A percentile compares a stretch with the other conserved stretches of the same genome.
These are phyloP conservation scores for Ceratocystis papillata DNA, from an alignment of 2,329 filamentous ascomycete genomes.

Conservation along the genomic window DNA sequence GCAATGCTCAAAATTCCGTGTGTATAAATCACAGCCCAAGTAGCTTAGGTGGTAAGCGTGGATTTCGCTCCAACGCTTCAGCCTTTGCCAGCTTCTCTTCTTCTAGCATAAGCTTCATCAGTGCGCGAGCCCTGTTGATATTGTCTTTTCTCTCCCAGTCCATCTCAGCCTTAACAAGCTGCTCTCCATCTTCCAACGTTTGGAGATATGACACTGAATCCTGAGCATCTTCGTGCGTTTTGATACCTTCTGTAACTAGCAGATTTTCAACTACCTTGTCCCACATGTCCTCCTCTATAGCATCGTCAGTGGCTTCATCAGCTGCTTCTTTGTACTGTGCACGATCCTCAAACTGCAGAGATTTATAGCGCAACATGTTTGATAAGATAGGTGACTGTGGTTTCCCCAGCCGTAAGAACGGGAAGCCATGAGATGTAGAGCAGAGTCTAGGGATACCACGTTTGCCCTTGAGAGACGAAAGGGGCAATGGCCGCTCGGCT, in stretches of 20 bases:
- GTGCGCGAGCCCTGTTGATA: conserved; percentile 35
- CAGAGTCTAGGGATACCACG: conserved; percentile 49
- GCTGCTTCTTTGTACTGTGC: conserved; percentile 33
- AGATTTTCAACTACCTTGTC: conserved; percentile 33
- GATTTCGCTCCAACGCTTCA: conserved; percentile 25
- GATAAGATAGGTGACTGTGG: conserved; percentile 52
- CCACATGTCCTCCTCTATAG: conserved; percentile 41
- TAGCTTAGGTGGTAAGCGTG: conserved; percentile 17
- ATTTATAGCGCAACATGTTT: conserved; percentile 45
- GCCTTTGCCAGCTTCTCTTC: conserved; percentile 33
- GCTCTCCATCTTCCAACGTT: conserved; percentile 32
- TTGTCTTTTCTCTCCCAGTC: conserved; percentile 33
- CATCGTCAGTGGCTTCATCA: conserved; percentile 31
- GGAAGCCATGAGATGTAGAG: conserved; percentile 43
- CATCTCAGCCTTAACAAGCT: conserved; percentile 38
- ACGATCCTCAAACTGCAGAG: conserved; percentile 36
- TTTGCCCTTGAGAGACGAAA: conserved; percentile 35
- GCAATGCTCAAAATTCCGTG: neutral
- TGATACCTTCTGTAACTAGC: conserved; percentile 21
- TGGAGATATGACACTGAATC: conserved; percentile 1
- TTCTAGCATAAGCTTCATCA: conserved; percentile 34
- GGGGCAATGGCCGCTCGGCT: conserved; percentile 39
- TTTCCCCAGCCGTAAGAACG: conserved; percentile 57
- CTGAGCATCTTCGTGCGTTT: conserved; percentile 14
- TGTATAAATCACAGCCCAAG: conserved; percentile 15